These are phyloP conservation scores for Gelatoporia subvermispora DNA, from an alignment of 768 basidiomycete species.

Conservation along the genomic window DNA sequence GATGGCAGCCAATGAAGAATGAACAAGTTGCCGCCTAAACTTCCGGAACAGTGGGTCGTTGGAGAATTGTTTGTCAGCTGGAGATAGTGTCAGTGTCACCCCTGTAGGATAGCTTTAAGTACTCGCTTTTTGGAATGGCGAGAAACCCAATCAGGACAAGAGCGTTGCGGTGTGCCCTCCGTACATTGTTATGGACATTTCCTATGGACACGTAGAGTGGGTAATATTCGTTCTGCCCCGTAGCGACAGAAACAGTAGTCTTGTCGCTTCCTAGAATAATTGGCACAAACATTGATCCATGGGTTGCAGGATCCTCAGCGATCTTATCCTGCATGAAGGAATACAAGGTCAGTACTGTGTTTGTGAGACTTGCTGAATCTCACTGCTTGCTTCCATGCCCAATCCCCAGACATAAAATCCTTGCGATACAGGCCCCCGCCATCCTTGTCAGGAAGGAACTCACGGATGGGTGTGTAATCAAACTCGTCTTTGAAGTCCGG, in stretches of 20 bases:
- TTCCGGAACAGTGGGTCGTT: slow-evolving; percentile 1
- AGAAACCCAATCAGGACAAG: slow-evolving; percentile 13
- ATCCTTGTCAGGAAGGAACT: slow-evolving; percentile 14
- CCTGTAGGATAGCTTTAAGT: no score
- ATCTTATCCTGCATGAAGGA: slow-evolving; percentile 1
- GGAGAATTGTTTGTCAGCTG: no score
- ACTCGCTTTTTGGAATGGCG: slow-evolving; percentile 14
- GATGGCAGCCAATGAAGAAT: slow-evolving; percentile 6
- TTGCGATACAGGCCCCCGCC: slow-evolving; percentile 6
- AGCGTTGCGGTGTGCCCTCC: slow-evolving; percentile 10
- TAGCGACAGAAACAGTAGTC: slow-evolving; percentile 20
- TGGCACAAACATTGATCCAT: no score
- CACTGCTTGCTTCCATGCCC: slow-evolving; percentile 28
- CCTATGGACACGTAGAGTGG: slow-evolving; percentile 17
- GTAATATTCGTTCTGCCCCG: slow-evolving; percentile 18
- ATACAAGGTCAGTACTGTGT: neutral
- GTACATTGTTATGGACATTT: slow-evolving; percentile 11
- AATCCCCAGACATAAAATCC: slow-evolving; percentile 23
- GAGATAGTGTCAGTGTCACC: no score
- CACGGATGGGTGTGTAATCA: no score
- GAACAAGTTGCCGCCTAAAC: slow-evolving; percentile 12
- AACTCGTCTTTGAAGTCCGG: slow-evolving; percentile 17
- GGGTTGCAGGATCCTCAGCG: slow-evolving; percentile 2
- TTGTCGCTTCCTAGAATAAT: slow-evolving; percentile 22
- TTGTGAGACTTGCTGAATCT: neutral